These are phyloP conservation scores for Hymenoscyphus occultus DNA, from an alignment of 2,329 filamentous ascomycete genomes.

Conservation along the genomic window DNA sequence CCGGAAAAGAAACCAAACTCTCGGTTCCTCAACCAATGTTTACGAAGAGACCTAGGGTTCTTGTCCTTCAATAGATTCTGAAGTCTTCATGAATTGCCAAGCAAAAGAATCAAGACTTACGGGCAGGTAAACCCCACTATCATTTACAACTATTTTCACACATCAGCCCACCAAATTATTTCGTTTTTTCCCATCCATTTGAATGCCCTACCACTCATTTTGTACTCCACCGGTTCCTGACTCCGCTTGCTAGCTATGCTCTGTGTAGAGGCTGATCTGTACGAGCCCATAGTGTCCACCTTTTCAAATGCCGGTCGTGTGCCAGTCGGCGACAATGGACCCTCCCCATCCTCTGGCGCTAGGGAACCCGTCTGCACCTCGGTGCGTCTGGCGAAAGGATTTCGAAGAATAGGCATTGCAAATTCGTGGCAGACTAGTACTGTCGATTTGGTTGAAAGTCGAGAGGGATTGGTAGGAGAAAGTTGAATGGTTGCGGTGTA, in stretches of 20 bases:
- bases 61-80: background rate
- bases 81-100: conserved; percentile 32
- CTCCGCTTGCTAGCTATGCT: conserved; percentile 60
- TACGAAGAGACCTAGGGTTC: background rate
- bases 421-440: background rate
- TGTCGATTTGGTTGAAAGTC: background rate
- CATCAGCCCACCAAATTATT: conserved; percentile 15
- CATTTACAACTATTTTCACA: conserved; percentile 75
- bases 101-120: conserved; percentile 48
- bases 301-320: conserved; percentile 56
- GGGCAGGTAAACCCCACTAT: conserved; percentile 90
- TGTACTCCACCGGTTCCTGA: conserved; percentile 69
- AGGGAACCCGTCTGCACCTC: conserved; percentile 34
- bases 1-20: background rate
- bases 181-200: too few species aligned
- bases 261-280: conserved; percentile 57
- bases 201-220: conserved; percentile 68
- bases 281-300: conserved; percentile 59
- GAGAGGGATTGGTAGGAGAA: background rate
- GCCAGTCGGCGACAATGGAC: conserved; percentile 43
- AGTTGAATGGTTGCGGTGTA: background rate
- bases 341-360: conserved; percentile 51
- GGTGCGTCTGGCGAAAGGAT: conserved; percentile 64
- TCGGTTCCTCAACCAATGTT: background rate
- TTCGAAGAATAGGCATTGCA: conserved; percentile 64